These are phyloP conservation scores for Chara braunii DNA, from an alignment of 139 green algal genomes.

Conservation along the genomic window DNA sequence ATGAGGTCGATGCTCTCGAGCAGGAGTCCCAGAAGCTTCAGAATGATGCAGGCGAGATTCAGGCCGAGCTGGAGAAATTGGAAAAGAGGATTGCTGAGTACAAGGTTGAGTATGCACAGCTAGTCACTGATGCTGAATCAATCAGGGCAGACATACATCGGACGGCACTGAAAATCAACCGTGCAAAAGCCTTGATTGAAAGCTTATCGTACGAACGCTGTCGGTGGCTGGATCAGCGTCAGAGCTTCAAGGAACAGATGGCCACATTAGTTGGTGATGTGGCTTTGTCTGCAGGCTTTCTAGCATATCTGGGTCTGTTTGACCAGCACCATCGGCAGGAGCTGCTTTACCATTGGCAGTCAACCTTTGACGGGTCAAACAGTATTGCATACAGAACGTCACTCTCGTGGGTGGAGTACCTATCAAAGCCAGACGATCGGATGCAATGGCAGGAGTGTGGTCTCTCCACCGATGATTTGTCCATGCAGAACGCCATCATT, in stretches of 20 bases:
- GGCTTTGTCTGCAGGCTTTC: constrained; percentile 6
- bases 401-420: no score
- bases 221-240: constrained; percentile 9
- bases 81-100: not conserved
- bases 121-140: not conserved
- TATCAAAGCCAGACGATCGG: constrained; percentile 22
- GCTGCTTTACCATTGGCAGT: constrained; percentile 15
- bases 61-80: not conserved
- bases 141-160: constrained; percentile 18
- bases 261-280: constrained; percentile 6
- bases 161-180: not conserved
- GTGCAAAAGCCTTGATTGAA: not conserved
- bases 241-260: constrained; percentile 1
- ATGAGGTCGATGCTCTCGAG: constrained; percentile 23
- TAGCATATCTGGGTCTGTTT: constrained; percentile 17
- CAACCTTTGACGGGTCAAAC: not conserved
- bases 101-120: constrained; percentile 8
- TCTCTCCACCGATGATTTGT: constrained; percentile 10
- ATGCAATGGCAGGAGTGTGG: constrained; percentile 8
- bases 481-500: constrained; percentile 18
- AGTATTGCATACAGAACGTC: no score
- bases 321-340: constrained; percentile 1
- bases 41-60: not conserved
- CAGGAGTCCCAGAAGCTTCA: constrained; percentile 6
- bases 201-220: constrained; percentile 13